Evolutionary conservation across 768 basidiomycete genomes (phyloP), one percentile per base, ranked within the genome.

Genomic region (Cyathus striatus): DNA sequence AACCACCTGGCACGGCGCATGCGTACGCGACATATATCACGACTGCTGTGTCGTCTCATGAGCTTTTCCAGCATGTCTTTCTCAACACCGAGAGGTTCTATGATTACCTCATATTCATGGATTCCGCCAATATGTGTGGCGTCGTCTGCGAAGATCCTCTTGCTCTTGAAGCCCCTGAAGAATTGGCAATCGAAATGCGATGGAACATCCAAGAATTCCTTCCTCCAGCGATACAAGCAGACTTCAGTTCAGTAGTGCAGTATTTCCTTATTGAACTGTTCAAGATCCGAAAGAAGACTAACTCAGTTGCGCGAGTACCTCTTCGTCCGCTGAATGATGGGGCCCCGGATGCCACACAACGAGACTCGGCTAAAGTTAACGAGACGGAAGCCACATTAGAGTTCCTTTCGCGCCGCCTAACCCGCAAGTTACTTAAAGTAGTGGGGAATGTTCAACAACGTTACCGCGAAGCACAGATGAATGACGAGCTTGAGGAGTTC

Each of bases 21-120:
- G 96, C 96, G 0, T 99, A 98, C 59, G 92, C 93, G 1, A 93
- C 88, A 13, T 98, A 98, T 62, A 86, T 98, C 57, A 83, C 86
- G 21, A 86, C 88, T 0, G 96, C 96, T 1, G 90, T 95, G 49
- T 95, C 86, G 20, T 86, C 90, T 3, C 86, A 97, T 55, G 95
- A 98, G 49, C 73, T 99, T 12, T 99, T 99, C 72, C 87, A 94
- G 53, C 91, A 96, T 47, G 73, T 98, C 22, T 86, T 86, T 57
- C 76, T 99, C 45, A 75, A 85, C 35, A 86, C 92, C 16, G 83
- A 88, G 21, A 78, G 85, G 4, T 96, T 86, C 66, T 99, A 94
- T 66, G 92, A 98, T 65, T 91, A 89, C 57, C 66, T 98, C 6
- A 68, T 97, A 21, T 95, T 90, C 75, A 92, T 98, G 92, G 96